Evolutionary conservation across 2,329 filamentous ascomycete species (phyloP), one percentile per base, ranked within the genome.

Genomic region (Nemania sp.): DNA sequence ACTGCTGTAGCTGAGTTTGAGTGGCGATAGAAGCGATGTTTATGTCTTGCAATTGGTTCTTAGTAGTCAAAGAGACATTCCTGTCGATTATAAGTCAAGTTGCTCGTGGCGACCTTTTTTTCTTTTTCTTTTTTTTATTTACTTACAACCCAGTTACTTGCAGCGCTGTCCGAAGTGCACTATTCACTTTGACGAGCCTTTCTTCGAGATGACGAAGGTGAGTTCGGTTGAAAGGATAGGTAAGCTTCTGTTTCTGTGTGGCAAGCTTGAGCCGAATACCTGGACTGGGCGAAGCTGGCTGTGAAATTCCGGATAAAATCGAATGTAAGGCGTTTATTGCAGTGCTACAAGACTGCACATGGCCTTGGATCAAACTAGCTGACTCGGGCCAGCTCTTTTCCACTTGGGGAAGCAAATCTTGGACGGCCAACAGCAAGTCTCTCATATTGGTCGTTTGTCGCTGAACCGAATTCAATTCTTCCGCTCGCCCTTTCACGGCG

Each of bases 191-290:
- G 6, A 5, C n/a, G 14, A 59, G 34, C 0, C 45, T 47, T 0
- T 41, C 11, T 4, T 49, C 47, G 2, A 61, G 46, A 24, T 39
- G 20, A 12, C 8, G 22, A 22, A 61, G 20, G 20, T 49, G 39
- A 5, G 46, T 23, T 15, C 52, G 52, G 3, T 61, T 45, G 22
- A 59, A 59, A 1, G 49, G 48, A 22, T 56, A 59, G 2, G 17
- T 34, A 6, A 61, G 28, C 47, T 49, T 49, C 20, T 46, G 49
- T 15, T 55, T 49, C 2, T 43, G n/a, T 3, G 52, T 28, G 4
- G 31, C 24, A 9, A 56, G 15, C 15, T 37, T 50, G 12, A 23
- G 15, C n/a, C 31, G 49, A 5, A 56, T 33, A 7, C 39, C 37
- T 3, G 36, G 31, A 15, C 36, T 17, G n/a, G 33, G 41, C 2